Base-by-base conservation (phyloP, 495 filamentous ascomycete genomes). In the Penicillium angulare region DNA sequence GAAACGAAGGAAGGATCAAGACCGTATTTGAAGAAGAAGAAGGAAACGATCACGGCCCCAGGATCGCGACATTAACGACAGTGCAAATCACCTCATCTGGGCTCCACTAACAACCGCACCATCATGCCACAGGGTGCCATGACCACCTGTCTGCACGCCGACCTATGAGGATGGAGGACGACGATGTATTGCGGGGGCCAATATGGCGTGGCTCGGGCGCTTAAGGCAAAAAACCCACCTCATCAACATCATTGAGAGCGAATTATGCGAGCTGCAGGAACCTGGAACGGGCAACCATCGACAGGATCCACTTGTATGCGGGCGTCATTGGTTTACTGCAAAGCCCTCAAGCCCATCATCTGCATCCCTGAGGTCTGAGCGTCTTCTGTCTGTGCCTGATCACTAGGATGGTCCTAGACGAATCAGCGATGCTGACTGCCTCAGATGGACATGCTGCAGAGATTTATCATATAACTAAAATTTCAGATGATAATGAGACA, bases 141-240 rank as follows among this genome's bases (percentile, higher is more conserved):
- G 18, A 41, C 33, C 33, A 15, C 15, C 12, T 35, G 33, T 9
- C 12, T 35, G 13, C 3, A 35, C 21, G 8, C 24, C 29, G 33
- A 52, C 32, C 27, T 31, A 31, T 31, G 2, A 31, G 27, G 13
- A 12, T 2, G 34, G 8, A 1, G 34, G 17, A 41, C 12, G 36
- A 22, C 7, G 18, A 41, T 39, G 17, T 9, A 18, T 23, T 43
- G 53, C 42, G 43, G 51, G 43, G 44, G 40, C 20, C 13, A 50
- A 52, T 63, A 52, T 60, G 47, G 55, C 50, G 63, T 61, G 68
- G 58, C 57, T 67, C 60, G 55, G 58, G 68, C 66, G 68, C 68
- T 69, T 69, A 61, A 51, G 22, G 42, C 43, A 49, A 59, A 66
- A 59, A 32, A 10, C 9, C 7, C 20, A 42, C n/a, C n/a, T n/a